Conservation (phyloP, 2,329 filamentous ascomycete genomes). For the Eutypella sp. region DNA sequence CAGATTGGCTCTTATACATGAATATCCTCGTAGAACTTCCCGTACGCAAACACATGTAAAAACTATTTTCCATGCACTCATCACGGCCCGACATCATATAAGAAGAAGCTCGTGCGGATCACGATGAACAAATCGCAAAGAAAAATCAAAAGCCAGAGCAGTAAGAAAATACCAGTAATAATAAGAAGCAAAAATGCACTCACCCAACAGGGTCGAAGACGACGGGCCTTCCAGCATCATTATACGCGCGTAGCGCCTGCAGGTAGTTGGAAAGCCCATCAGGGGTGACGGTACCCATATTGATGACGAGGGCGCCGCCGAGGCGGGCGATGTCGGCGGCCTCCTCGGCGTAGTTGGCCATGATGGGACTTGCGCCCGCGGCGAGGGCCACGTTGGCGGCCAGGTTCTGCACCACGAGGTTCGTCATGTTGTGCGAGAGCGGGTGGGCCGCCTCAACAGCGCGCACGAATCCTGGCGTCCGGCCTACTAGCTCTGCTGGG, state of each 20-base stretch:
- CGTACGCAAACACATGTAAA: neutral
- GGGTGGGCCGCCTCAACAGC: conserved; percentile 61
- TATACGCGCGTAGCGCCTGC: conserved; percentile 76
- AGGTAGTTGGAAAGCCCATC: conserved; percentile 68
- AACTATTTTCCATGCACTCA: neutral
- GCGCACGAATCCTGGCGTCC: conserved; percentile 45
- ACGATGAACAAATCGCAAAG: too few species aligned
- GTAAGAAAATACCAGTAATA: neutral
- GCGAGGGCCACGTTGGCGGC: conserved; percentile 85
- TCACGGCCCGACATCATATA: too few species aligned
- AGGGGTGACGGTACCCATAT: conserved; percentile 88
- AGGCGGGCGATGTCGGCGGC: conserved; percentile 73
- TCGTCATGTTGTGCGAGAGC: conserved; percentile 95
- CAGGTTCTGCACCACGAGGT: conserved; percentile 91
- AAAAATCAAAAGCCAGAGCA: neutral
- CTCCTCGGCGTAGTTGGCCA: conserved; percentile 84
- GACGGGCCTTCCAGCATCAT: conserved; percentile 66
- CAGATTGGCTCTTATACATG: too few species aligned
- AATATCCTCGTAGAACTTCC: too few species aligned
- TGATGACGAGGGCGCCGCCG: conserved; percentile 77
- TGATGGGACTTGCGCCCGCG: conserved; percentile 85
- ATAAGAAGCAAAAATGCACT: conserved; percentile 18
- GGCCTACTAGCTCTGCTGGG: conserved; percentile 18
- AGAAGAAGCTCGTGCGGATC: too few species aligned
- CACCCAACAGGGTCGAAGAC: conserved; percentile 85